Evolutionary conservation across 1,284 basidiomycete species (phyloP).

Genomic region (Puccinia triticina): DNA sequence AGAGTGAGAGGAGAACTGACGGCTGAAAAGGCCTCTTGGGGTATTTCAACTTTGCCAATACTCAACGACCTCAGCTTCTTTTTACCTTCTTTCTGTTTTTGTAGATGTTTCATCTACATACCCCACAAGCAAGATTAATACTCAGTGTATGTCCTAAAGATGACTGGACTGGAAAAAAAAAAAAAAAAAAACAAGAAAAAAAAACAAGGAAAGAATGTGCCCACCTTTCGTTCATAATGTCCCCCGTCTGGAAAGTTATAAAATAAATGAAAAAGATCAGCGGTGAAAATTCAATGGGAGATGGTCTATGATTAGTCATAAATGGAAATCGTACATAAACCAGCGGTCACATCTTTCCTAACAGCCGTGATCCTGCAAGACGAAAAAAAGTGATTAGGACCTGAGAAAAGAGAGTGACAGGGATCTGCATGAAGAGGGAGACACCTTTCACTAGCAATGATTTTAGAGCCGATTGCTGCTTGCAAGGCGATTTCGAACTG

Average conservation of each 20-base stretch:
- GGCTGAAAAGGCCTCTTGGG: conserved; percentile 80
- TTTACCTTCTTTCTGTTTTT: conserved; percentile 91
- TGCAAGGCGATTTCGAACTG: conserved; percentile 59
- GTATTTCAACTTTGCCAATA: conserved; percentile 66
- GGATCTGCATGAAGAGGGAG: conserved; percentile 4
- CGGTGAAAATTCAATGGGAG: conserved; percentile 49
- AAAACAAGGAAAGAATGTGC: neutral
- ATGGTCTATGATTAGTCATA: conserved; percentile 51
- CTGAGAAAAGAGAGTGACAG: conserved; percentile 46
- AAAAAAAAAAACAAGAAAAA: neutral
- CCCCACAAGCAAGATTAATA: neutral
- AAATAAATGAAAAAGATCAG: neutral
- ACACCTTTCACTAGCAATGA: conserved; percentile 80
- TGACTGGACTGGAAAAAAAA: neutral
- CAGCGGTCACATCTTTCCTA: conserved; percentile 92
- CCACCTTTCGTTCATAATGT: conserved; percentile 78
- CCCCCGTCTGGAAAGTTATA: conserved; percentile 62
- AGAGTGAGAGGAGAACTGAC: neutral
- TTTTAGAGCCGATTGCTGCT: conserved; percentile 73
- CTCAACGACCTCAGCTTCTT: conserved; percentile 76
- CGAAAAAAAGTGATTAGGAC: neutral
- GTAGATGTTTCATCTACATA: conserved; percentile 74
- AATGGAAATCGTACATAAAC: conserved; percentile 77
- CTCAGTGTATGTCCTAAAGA: too few species aligned
- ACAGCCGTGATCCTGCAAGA: conserved; percentile 72